Evolutionary conservation across 495 filamentous ascomycete species (phyloP), one percentile per base, ranked within the genome.

Genomic region (Niebla homalea): DNA sequence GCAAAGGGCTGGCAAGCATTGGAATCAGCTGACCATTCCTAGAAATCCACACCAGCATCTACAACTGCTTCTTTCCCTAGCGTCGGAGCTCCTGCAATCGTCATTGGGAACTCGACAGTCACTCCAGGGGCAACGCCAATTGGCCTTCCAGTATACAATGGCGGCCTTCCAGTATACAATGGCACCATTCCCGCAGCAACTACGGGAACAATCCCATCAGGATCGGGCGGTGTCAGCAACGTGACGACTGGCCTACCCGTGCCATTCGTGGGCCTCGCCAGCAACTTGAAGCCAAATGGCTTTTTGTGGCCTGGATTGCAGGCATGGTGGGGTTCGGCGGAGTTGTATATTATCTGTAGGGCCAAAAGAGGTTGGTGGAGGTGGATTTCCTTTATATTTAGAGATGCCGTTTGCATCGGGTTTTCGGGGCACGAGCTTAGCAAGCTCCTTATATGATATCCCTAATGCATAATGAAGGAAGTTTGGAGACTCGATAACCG

Each of bases 41-140:
- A 42, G 39, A 37, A 50, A 22, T 41, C 47, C 12, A 39, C 55
- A 19, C 20, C 50, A 4, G 41, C 50, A 22, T 48, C 43, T 32
- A 53, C 48, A 1, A 46, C 39, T 20, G 49, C 49, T 4, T 26
- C 39, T 6, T 58, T 43, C 14, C 49, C 53, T n/a, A 50, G 51
- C 7, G 57, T 26, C 37, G 35, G 22, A 15, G 54, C 36, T 4
- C 54, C 57, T 1, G 14, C 50, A 18, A 60, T 60, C 38, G 55
- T 60, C 19, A 57, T 60, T 35, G 57, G 54, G 14, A 53, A 53
- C 38, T 26, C 21, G 22, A 60, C 57, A 4, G 29, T 60, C 29
- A 57, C 55, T 7, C 57, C 57, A 6, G 46, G 19, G 6, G 5
- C 46, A 7, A 52, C 49, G 26, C 57, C 57, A 4, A 38, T 60